Base-by-base conservation (phyloP, 208 protist genomes). In the Angomonas deanei region DNA sequence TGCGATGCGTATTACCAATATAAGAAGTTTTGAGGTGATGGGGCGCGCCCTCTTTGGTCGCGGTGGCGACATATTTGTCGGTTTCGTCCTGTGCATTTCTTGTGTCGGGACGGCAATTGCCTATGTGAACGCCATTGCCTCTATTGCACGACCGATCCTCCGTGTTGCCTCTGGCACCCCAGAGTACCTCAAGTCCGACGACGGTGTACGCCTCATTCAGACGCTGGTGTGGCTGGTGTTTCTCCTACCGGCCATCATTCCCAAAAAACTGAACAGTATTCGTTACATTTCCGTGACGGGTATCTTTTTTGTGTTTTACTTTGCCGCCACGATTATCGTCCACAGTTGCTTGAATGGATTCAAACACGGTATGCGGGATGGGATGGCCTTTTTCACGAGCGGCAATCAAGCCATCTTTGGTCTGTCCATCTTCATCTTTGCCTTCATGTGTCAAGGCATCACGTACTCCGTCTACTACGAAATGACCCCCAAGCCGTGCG, bases 391-490 rank as follows among this genome's bases (percentile, higher is more conserved):
- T 54, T 81, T 85, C 59, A 81, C 74, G 8, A 72, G 60, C 0
- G 82, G 80, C 13, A 84, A 82, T 67, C 19, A 69, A 23, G 79
- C 77, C 36, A 66, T 94, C 28, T 59, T 78, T 39, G 80, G 68
- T 0, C 27, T 94, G 27, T 80, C 75, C 30, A 78, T 92, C 39
- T 88, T 95, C 49, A 70, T 89, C 24, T 92, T 95, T 42, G 65
- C 79, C 1, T 93, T 76, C 52, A 42, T 91, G 52, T 93, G 78
- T 49, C 88, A 95, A 53, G 74, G 80, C 0, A 85, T 85, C 56
- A 67, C 60, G 2, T 80, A 70, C 60, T 55, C 58, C 8, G 72
- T 92, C n/a, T 89, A 92, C 27, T 72, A 62, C 27, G 82, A 90
- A 36, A 70, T 83, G 76, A 58, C 58, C 6, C 56, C 72, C 24